Percentiles rank a stretch among this genome's conserved stretches.
These are phyloP conservation scores for Ophiorrhiza pumila DNA, from an alignment of 257 asterid genomes.

Conservation along the genomic window DNA sequence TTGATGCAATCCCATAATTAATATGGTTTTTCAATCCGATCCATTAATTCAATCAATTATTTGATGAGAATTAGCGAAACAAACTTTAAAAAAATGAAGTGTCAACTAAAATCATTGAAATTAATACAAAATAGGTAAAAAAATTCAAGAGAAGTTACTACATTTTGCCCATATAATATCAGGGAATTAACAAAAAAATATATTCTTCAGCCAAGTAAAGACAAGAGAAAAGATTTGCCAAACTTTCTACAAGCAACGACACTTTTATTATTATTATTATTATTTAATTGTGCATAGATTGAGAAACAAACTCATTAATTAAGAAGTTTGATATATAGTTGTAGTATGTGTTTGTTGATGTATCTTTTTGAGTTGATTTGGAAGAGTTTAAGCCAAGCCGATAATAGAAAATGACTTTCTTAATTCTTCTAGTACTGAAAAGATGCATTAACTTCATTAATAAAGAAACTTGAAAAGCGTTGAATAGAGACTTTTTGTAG, in stretches of 20 bases:
- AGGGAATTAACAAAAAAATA: too few species aligned
- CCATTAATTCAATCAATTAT: too few species aligned
- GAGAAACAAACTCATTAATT: background rate
- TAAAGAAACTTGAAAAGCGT: background rate
- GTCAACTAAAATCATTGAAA: too few species aligned
- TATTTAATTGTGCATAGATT: too few species aligned
- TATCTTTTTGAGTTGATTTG: background rate
- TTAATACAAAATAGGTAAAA: too few species aligned
- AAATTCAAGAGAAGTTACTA: too few species aligned
- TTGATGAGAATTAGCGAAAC: too few species aligned
- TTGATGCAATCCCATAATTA: too few species aligned
- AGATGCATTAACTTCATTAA: constrained; percentile 9
- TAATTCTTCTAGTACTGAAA: constrained; percentile 2
- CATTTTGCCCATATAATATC: too few species aligned
- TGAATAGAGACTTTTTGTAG: constrained; percentile 6
- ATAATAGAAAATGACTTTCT: background rate
- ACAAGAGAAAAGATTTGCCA: background rate
- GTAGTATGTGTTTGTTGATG: background rate
- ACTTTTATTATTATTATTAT: too few species aligned
- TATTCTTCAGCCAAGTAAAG: background rate
- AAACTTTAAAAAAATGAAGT: too few species aligned
- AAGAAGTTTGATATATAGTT: background rate
- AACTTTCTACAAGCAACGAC: background rate
- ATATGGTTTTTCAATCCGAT: too few species aligned
- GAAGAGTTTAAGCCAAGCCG: constrained; percentile 1